Evolutionary conservation across 495 filamentous ascomycete genomes (phyloP).

Genomic region (Corynascus novoguineensis): DNA sequence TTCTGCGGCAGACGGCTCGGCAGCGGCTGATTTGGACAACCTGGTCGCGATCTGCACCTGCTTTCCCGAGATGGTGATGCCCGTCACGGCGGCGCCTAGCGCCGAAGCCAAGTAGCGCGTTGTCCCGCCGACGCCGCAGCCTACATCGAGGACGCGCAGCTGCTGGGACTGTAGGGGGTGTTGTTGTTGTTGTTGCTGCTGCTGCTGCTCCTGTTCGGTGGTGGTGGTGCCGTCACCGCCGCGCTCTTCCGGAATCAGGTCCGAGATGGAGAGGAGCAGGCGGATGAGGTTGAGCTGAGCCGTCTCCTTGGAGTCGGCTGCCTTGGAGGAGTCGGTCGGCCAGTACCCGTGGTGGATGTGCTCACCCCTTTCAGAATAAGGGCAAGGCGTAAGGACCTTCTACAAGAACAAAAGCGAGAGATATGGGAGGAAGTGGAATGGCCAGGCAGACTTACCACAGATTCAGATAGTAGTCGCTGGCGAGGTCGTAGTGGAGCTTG

Average conservation of each 20-base stretch:
- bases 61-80: slow-evolving; percentile 52
- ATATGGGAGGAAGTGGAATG: too few relatives aligned
- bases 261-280: slow-evolving; percentile 44
- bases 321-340: slow-evolving; percentile 35
- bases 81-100: slow-evolving; percentile 45
- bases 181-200: background rate
- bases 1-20: slow-evolving; percentile 13
- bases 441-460: slow-evolving; percentile 36
- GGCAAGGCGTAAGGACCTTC: too few relatives aligned
- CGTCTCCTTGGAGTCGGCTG: slow-evolving; percentile 45
- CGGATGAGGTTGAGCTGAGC: slow-evolving; percentile 48
- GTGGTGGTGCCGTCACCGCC: background rate
- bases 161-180: background rate
- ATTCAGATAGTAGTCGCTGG: slow-evolving; percentile 51
- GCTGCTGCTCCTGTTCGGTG: background rate
- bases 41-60: slow-evolving; percentile 49
- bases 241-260: background rate
- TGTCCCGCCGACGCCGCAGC: slow-evolving; percentile 54
- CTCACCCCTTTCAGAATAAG: slow-evolving; percentile 45
- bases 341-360: slow-evolving; percentile 57
- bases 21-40: slow-evolving; percentile 35
- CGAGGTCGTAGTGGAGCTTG: slow-evolving; percentile 53
- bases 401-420: too few relatives aligned
- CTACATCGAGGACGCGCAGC: slow-evolving; percentile 47
- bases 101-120: slow-evolving; percentile 46